Base-by-base conservation (phyloP, 1,284 basidiomycete species). In the Farysia itapuensis region DNA sequence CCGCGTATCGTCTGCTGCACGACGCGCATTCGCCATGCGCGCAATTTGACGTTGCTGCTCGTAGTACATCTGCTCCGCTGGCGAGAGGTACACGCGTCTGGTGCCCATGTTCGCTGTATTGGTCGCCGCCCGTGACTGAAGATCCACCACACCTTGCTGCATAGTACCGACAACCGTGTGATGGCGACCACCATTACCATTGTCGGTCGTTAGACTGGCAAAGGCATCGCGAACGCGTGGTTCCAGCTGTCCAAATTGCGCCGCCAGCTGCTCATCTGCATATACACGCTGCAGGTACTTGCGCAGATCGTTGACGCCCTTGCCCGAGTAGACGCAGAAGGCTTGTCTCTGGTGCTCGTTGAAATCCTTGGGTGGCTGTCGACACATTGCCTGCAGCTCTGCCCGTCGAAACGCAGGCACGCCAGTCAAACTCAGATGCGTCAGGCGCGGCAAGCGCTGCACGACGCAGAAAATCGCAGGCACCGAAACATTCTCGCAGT, bases 261-360 rank as follows among this genome's bases (percentile, higher is more conserved):
- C 39, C 5, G 56, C 59, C 4, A 50, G 32, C 33, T 58, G 45
- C 19, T 57, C 61, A 37, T 71, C 68, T 4, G 35, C 28, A 41
- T 69, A 74, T 3, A 63, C 68, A 1, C 34, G 22, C 26, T 58
- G 54, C 35, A 76, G 43, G 38, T 40, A 93, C 19, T 84, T 80
- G 29, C 94, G 83, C 23, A 99, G 82, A 43, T 91, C 86, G 16
- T 83, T 80, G 2, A 99, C 89, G 5, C 94, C 92, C 61, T 87
- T 87, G 28, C 91, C 91, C 4, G 91, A 94, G 78, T 91, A 99
- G 11, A 99, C 95, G 77, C 95, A 98, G 75, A 98, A 99, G 2
- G 90, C 85, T n/a, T 84, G 81, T 37, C 90, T 85, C 77, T 98
- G 95, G 41, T 86, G 87, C 22, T 86, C 82, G 72, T 90, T 97